These are phyloP conservation scores for Hymenoscyphus fructigenus DNA, from an alignment of 2,329 filamentous ascomycete species.

Conservation along the genomic window DNA sequence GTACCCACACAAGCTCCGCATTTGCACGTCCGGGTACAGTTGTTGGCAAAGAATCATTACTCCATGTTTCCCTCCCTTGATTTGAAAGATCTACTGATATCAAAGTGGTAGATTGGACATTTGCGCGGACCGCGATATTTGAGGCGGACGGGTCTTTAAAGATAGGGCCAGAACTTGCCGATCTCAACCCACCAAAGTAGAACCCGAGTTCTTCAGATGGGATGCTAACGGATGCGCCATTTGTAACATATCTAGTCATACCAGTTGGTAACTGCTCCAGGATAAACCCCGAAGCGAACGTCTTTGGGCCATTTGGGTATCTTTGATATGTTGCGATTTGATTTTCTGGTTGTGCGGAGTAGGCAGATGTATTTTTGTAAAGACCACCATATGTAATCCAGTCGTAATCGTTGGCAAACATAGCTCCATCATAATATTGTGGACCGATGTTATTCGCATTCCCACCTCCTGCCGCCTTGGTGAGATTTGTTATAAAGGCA, in stretches of 20 bases:
- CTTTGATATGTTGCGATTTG: constrained; percentile 51
- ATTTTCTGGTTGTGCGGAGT: constrained; percentile 43
- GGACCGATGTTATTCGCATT: constrained; percentile 52
- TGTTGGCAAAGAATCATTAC: constrained; percentile 53
- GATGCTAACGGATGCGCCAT: constrained; percentile 61
- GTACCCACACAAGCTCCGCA: constrained; percentile 71
- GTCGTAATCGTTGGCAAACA: constrained; percentile 64
- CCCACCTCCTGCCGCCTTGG: constrained; percentile 43
- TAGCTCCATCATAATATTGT: constrained; percentile 59
- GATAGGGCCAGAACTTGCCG: constrained; percentile 51
- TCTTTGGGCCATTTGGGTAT: constrained; percentile 50
- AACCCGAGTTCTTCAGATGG: constrained; percentile 71
- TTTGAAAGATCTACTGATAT: constrained; percentile 60
- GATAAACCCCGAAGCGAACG: constrained; percentile 45
- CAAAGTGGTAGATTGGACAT: constrained; percentile 52
- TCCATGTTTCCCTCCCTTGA: constrained; percentile 53
- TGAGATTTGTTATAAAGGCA: constrained; percentile 50
- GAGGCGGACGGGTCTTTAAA: constrained; percentile 31
- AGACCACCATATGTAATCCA: constrained; percentile 66
- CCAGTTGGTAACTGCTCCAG: constrained; percentile 42
- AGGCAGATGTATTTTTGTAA: constrained; percentile 38
- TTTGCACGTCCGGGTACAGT: constrained; percentile 56
- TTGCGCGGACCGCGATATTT: constrained; percentile 27
- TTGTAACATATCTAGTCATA: constrained; percentile 62
- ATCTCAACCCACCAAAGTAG: constrained; percentile 66